Conservation (phyloP, 495 filamentous ascomycete species). For the Chaetomium tenue region DNA sequence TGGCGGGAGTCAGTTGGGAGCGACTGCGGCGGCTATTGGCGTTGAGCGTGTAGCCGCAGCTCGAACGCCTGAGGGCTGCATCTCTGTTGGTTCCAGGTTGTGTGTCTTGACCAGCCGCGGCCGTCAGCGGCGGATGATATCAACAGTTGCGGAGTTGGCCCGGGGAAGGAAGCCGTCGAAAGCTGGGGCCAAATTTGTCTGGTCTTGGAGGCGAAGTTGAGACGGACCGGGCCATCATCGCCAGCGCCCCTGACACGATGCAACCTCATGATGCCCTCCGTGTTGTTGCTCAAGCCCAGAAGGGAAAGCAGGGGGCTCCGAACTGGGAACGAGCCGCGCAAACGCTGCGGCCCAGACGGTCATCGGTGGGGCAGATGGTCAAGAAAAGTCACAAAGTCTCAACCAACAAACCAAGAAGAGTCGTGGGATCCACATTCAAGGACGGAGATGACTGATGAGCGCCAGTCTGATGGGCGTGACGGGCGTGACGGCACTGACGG, state of each 20-base stretch:
- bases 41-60: background rate
- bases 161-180: background rate
- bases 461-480: background rate
- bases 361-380: background rate
- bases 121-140: background rate
- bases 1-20: background rate
- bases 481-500: background rate
- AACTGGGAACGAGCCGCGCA: slow-evolving; percentile 16
- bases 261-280: slow-evolving; percentile 19
- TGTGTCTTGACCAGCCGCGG: background rate
- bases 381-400: background rate
- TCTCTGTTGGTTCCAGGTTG: slow-evolving; percentile 19
- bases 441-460: background rate
- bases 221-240: background rate
- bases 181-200: background rate
- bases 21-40: slow-evolving; percentile 6
- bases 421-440: too few species aligned
- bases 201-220: background rate
- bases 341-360: slow-evolving; percentile 1
- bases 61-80: slow-evolving; percentile 11
- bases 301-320: slow-evolving; percentile 11
- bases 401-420: slow-evolving; percentile 5
- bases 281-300: slow-evolving; percentile 13
- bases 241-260: slow-evolving; percentile 18
- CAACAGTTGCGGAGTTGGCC: background rate